These are phyloP conservation scores for Nigrospora osmanthi DNA, from an alignment of 2,329 filamentous ascomycete species.

Conservation along the genomic window DNA sequence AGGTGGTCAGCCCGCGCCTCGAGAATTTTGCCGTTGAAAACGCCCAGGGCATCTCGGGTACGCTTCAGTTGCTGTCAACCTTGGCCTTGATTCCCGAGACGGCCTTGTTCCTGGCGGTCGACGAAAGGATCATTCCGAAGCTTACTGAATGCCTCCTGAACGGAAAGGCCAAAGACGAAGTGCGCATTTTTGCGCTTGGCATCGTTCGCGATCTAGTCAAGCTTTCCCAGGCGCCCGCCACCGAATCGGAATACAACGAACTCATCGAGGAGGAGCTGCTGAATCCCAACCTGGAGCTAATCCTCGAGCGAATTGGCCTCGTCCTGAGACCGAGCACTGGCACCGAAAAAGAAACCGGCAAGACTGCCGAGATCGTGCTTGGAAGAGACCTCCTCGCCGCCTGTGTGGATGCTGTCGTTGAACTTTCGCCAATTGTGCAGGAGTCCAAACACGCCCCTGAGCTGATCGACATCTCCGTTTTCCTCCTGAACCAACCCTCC, in stretches of 20 bases:
- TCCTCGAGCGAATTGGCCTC: constrained; percentile 59
- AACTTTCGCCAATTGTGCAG: constrained; percentile 63
- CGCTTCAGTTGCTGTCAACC: constrained; percentile 71
- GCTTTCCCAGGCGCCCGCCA: constrained; percentile 46
- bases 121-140: constrained; percentile 58
- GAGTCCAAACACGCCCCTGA: constrained; percentile 63
- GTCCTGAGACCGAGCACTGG: constrained; percentile 51
- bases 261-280: constrained; percentile 49
- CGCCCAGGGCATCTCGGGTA: constrained; percentile 78
- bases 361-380: constrained; percentile 23
- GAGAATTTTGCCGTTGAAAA: constrained; percentile 77
- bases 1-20: constrained; percentile 71
- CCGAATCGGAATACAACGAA: constrained; percentile 49
- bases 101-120: constrained; percentile 56
- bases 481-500: constrained; percentile 77
- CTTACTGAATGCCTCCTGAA: constrained; percentile 66
- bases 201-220: constrained; percentile 65
- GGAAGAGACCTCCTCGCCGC: constrained; percentile 71
- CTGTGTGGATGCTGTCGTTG: constrained; percentile 72
- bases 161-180: constrained; percentile 73
- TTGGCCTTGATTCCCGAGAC: constrained; percentile 66
- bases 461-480: constrained; percentile 72
- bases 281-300: constrained; percentile 46
- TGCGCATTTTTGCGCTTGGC: constrained; percentile 73
- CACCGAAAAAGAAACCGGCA: constrained; percentile 2